phyloP scores from a whole-genome alignment of 306 rosid genomes.

The Luffa aegyptiaca region DNA sequence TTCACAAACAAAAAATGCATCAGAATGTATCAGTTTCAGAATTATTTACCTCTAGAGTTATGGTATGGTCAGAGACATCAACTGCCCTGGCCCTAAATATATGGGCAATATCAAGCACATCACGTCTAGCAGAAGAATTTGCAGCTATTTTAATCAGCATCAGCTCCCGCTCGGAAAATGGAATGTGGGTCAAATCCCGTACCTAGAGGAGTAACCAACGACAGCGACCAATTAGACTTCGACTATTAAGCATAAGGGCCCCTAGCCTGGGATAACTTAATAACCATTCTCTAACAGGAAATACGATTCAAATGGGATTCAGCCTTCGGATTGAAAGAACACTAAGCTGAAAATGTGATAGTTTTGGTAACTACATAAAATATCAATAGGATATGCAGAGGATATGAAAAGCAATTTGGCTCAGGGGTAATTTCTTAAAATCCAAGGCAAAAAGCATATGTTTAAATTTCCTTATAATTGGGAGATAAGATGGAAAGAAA shows the following conservation, averaged over 20 bases:
- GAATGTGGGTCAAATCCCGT: conserved; percentile 30
- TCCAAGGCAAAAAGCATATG: not conserved
- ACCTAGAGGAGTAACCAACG: conserved; percentile 26
- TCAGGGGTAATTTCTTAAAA: not conserved
- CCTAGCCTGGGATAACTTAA: not conserved
- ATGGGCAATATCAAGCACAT: conserved; percentile 45
- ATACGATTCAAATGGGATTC: not conserved
- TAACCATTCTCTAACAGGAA: not conserved
- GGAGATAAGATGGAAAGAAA: not conserved
- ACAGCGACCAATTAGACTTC: not conserved
- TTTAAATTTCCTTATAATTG: not conserved
- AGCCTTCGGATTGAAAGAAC: not conserved
- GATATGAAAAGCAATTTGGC: not conserved
- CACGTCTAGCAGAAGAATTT: conserved; percentile 45
- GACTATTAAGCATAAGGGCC: not conserved
- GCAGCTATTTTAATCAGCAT: conserved; percentile 50
- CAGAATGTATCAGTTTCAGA: not conserved
- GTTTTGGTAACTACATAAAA: not conserved
- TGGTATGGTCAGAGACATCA: conserved; percentile 52
- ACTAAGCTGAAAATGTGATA: not conserved
- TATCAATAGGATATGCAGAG: not conserved
- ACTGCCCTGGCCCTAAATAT: conserved; percentile 51
- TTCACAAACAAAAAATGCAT: not conserved
- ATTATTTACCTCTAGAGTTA: conserved; percentile 37
- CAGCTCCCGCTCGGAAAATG: conserved; percentile 48